Base-by-base conservation (phyloP, 2,329 filamentous ascomycete species). In the Stromatinia cepivora region DNA sequence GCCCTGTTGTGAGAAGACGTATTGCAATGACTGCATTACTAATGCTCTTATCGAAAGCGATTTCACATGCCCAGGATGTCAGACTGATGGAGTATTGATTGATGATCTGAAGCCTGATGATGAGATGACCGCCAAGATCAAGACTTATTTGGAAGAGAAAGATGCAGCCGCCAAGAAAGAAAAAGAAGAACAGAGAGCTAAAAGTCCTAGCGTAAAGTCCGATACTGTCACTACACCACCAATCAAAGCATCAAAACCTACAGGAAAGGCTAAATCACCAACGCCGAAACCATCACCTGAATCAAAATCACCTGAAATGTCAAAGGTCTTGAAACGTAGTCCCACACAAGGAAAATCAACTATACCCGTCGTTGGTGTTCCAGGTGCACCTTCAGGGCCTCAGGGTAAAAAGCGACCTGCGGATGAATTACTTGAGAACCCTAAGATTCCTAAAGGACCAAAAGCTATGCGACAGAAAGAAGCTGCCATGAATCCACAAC, bases 21-120 rank as follows among this genome's bases (percentile, higher is more conserved):
- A 97, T 86, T 99, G 95, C 87, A 95, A 95, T 88, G 93, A 97
- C 81, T 99, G 95, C 90, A 97, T 99, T 83, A 96, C 95, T 80
- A 97, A 97, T 87, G 92, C 94, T 82, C 90, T 99, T 82, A 94
- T 97, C 82, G 94, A 98, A 85, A 95, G 91, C 87, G 95, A 99
- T 86, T 93, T 99, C 82, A 86, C 94, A 81, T 99, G 95, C 81
- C 95, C 95, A 73, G 90, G 90, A 75, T 99, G 95, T 84, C 88
- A 92, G 81, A 91, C 90, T 72, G 93, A 97, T 79, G 92, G 92
- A 78, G 92, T 97, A 73, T 85, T 97, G 77, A 92, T 98, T 82
- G 94, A 97, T 85, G 91, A 97, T 81, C 87, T 99, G 75, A 88
- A 90, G 78, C 82, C 89, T 73, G 93, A 98, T 81, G 90, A 92